phyloP scores from a whole-genome alignment of 768 basidiomycete species.

The Mycena leptocephala region DNA sequence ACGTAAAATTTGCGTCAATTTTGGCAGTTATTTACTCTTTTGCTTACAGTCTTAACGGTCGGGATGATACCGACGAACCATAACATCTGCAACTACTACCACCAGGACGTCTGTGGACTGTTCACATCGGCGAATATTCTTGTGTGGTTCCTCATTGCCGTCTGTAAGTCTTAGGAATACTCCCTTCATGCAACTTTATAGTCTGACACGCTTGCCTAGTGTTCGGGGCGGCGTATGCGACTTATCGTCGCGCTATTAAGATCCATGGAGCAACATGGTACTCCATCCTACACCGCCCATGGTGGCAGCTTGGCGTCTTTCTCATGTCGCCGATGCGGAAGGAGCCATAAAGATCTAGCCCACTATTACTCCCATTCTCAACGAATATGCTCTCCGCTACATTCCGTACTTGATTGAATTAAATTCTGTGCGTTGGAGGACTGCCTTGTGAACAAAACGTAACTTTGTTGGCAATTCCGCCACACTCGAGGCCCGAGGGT shows the following conservation, averaged over 20 bases:
- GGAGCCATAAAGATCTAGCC: not conserved
- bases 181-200: not conserved
- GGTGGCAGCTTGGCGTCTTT: not conserved
- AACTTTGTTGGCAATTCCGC: too few species aligned
- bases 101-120: not conserved
- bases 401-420: not conserved
- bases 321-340: not conserved
- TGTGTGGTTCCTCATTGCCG: not conserved
- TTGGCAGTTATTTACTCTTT: not conserved
- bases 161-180: not conserved
- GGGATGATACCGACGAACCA: not conserved
- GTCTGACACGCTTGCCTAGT: not conserved
- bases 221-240: not conserved
- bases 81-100: too few species aligned
- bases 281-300: not conserved
- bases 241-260: not conserved
- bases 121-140: not conserved
- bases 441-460: too few species aligned
- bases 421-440: too few species aligned
- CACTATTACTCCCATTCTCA: not conserved
- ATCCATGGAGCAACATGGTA: not conserved
- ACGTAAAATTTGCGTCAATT: not conserved
- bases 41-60: not conserved
- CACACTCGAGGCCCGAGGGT: too few species aligned
- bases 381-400: not conserved